Evolutionary conservation across 176 grass and related monocot genomes (phyloP).

Genomic region (Dactylis glomerata): DNA sequence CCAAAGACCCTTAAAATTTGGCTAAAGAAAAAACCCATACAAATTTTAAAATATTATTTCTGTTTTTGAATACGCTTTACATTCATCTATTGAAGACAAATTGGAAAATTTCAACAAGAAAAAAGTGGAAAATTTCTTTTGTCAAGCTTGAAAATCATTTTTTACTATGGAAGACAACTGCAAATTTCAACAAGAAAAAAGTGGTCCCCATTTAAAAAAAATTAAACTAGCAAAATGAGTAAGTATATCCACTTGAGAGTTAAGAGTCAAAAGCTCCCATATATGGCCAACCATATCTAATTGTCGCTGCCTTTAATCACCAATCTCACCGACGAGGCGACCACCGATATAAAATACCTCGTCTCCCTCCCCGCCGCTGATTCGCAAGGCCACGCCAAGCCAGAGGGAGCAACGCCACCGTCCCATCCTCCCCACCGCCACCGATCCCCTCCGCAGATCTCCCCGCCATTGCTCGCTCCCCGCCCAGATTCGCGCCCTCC

Average conservation of each 20-base stretch:
- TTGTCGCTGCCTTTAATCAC: not conserved
- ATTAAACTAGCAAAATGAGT: not conserved
- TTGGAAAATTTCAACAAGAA: not conserved
- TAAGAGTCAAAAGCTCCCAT: constrained; percentile 16
- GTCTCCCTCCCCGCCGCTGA: constrained; percentile 31
- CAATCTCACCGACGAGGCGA: constrained; percentile 41
- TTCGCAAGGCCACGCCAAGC: constrained; percentile 25
- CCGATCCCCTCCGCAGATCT: constrained; percentile 46
- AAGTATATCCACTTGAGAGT: constrained; percentile 4
- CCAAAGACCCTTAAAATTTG: not conserved
- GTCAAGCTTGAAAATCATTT: no score
- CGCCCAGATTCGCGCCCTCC: constrained; percentile 29
- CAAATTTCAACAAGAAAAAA: not conserved
- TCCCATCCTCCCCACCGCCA: not conserved
- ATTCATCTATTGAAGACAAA: no score
- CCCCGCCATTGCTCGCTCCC: constrained; percentile 15
- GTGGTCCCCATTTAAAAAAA: not conserved
- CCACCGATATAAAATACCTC: constrained; percentile 37
- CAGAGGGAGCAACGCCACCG: constrained; percentile 29
- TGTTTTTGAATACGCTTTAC: no score
- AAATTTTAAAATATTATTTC: no score
- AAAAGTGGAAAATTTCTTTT: no score
- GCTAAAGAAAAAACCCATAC: not conserved
- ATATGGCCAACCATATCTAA: constrained; percentile 10
- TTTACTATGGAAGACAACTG: no score